phyloP scores from a whole-genome alignment of 352 stramenopile genomes.

The Pythium scleroteichum region DNA sequence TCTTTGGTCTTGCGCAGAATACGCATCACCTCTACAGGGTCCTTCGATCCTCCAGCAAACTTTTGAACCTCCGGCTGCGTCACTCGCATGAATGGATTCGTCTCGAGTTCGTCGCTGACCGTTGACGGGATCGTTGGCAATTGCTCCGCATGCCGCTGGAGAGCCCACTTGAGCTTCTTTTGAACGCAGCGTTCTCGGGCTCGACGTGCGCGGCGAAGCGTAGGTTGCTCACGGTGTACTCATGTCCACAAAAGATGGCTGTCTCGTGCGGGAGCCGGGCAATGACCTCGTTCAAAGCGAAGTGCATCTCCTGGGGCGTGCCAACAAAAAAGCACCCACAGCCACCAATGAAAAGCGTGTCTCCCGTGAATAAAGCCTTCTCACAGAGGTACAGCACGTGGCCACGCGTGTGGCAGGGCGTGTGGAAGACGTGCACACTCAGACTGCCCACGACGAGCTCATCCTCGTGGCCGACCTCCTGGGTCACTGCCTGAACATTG shows the following conservation, averaged over 20 bases:
- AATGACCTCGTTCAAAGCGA: slow-evolving; percentile 79
- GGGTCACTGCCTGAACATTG: slow-evolving; percentile 53
- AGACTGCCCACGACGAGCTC: slow-evolving; percentile 67
- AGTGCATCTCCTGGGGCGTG: slow-evolving; percentile 84
- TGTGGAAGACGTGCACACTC: slow-evolving; percentile 66
- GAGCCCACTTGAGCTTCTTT: slow-evolving; percentile 66
- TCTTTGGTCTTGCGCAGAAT: slow-evolving; percentile 62
- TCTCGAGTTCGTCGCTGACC: slow-evolving; percentile 63
- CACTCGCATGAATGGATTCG: slow-evolving; percentile 85
- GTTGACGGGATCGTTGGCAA: slow-evolving; percentile 91
- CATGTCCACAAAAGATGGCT: slow-evolving; percentile 90
- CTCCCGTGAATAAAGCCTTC: slow-evolving; percentile 87
- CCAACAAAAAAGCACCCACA: slow-evolving; percentile 88
- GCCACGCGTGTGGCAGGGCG: slow-evolving; percentile 91
- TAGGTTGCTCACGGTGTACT: slow-evolving; percentile 92
- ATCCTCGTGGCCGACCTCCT: slow-evolving; percentile 64
- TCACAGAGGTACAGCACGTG: slow-evolving; percentile 81
- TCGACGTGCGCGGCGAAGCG: slow-evolving; percentile 90
- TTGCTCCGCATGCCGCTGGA: slow-evolving; percentile 33
- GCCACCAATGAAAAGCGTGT: slow-evolving; percentile 91
- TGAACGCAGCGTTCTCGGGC: slow-evolving; percentile 75
- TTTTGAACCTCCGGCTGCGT: slow-evolving; percentile 43
- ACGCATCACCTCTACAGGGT: slow-evolving; percentile 61
- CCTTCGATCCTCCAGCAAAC: slow-evolving; percentile 42
- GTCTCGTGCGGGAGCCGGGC: slow-evolving; percentile 65